Percentiles rank a stretch among this genome's conserved stretches.
Evolutionary conservation across 352 stramenopile genomes (phyloP).

Genomic region (Pythium sukuiense): DNA sequence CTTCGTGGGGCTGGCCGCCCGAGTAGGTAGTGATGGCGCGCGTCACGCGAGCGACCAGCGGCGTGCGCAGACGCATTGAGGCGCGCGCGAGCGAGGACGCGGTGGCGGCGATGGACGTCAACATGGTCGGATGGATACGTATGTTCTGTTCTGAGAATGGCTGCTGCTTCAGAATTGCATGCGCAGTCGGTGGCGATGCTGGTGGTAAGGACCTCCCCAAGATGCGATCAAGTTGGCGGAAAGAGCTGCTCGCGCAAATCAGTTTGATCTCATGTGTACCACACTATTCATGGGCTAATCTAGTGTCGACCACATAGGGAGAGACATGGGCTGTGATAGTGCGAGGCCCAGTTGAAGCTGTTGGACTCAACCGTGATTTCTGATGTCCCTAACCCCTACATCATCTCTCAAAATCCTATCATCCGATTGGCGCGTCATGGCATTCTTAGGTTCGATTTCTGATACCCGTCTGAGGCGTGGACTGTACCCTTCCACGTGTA

Average conservation of each 20-base stretch:
- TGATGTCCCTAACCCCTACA: not conserved
- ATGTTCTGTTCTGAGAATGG: not conserved
- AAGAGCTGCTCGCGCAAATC: not conserved
- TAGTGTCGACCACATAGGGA: not conserved
- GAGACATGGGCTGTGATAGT: not conserved
- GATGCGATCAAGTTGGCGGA: not conserved
- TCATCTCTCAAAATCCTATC: not conserved
- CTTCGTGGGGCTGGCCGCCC: slow-evolving; percentile 84
- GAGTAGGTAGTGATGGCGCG: slow-evolving; percentile 78
- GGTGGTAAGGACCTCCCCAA: not conserved
- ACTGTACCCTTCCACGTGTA: not conserved
- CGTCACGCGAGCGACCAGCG: slow-evolving; percentile 1
- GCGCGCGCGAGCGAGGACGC: slow-evolving; percentile 13
- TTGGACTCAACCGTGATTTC: not conserved
- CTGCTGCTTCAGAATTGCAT: slow-evolving; percentile 16
- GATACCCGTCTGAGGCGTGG: not conserved
- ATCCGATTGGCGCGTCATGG: not conserved
- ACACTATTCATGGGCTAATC: not conserved
- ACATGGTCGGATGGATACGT: slow-evolving; percentile 4
- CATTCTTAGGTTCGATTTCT: not conserved
- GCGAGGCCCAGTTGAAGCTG: not conserved
- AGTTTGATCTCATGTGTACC: not conserved
- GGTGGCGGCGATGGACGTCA: slow-evolving; percentile 7
- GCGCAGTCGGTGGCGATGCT: not conserved
- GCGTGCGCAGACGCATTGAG: slow-evolving; percentile 2